Percentiles rank a stretch among this genome's conserved stretches.
These are phyloP conservation scores for Ascoidea asiatica DNA, from an alignment of 805 yeast genomes.

Conservation along the genomic window DNA sequence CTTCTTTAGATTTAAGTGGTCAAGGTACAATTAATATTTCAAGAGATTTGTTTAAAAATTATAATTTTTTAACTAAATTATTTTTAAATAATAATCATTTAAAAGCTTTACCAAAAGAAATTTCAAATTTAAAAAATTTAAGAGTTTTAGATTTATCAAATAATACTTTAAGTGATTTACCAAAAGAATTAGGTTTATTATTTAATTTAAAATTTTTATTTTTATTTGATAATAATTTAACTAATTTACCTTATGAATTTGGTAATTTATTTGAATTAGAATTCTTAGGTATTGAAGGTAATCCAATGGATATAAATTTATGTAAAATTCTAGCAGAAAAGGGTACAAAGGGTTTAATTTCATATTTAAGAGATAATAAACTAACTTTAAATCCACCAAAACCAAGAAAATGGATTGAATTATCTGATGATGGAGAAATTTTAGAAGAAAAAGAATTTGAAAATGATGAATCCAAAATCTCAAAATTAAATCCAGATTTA, in stretches of 20 bases:
- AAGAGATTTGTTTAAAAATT: constrained; percentile 56
- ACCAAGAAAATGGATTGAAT: constrained; percentile 72
- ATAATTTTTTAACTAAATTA: constrained; percentile 72
- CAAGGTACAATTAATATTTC: constrained; percentile 65
- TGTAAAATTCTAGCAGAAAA: constrained; percentile 60
- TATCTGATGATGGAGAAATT: constrained; percentile 66
- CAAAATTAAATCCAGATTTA: constrained; percentile 17
- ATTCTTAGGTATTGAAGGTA: constrained; percentile 88
- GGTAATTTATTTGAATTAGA: constrained; percentile 77
- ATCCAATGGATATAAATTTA: constrained; percentile 56
- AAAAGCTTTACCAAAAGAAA: constrained; percentile 48
- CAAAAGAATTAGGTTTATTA: constrained; percentile 74
- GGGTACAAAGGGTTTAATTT: constrained; percentile 76
- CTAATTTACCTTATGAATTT: constrained; percentile 67
- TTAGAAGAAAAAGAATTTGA: constrained; percentile 17
- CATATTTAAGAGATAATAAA: constrained; percentile 69
- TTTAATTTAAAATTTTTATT: constrained; percentile 70
- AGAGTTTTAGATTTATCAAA: constrained; percentile 78
- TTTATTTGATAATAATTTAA: constrained; percentile 75
- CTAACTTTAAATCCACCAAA: constrained; percentile 53
- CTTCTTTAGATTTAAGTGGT: constrained; percentile 83
- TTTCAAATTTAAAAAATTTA: constrained; percentile 56
- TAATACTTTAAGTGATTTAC: constrained; percentile 59
- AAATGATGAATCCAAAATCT: too few relatives aligned
- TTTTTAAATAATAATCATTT: constrained; percentile 81